Percentiles rank a stretch among this genome's conserved stretches.
Evolutionary conservation across 805 yeast species (phyloP).

Genomic region (Saccharomycopsis microspora): DNA sequence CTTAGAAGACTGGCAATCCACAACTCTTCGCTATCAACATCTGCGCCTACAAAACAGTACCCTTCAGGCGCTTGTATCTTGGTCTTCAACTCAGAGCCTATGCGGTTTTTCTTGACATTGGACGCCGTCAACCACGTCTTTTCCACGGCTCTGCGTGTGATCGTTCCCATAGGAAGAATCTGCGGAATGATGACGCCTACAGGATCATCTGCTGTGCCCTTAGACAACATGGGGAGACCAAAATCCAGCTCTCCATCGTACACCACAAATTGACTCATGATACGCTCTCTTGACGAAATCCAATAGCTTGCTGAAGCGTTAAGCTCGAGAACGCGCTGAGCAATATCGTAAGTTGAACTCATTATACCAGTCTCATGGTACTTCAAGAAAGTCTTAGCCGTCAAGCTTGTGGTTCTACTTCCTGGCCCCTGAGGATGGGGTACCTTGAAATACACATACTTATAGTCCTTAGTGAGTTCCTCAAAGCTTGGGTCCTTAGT

Average conservation of each 20-base stretch:
- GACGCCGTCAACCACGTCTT: conserved; percentile 97
- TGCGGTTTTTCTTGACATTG: conserved; percentile 72
- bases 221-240: conserved; percentile 3
- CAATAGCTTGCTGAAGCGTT: conserved; percentile 82
- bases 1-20: conserved; percentile 97
- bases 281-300: conserved; percentile 83
- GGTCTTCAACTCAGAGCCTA: conserved; percentile 91
- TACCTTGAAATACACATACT: conserved; percentile 42
- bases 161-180: conserved; percentile 88
- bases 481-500: conserved; percentile 14
- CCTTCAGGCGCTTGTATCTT: conserved; percentile 81
- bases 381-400: conserved; percentile 65
- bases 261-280: conserved; percentile 77
- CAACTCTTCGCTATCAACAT: conserved; percentile 94
- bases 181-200: conserved; percentile 77
- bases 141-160: conserved; percentile 93
- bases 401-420: conserved; percentile 60
- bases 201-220: conserved; percentile 17
- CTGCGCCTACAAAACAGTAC: conserved; percentile 92
- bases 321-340: conserved; percentile 66
- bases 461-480: conserved; percentile 7
- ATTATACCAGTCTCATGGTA: conserved; percentile 66
- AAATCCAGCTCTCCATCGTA: conserved; percentile 24
- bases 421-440: conserved; percentile 82
- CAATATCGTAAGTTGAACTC: conserved; percentile 59